Base-by-base conservation (phyloP, 1,139 yeast species). In the Spathaspora sp. region DNA sequence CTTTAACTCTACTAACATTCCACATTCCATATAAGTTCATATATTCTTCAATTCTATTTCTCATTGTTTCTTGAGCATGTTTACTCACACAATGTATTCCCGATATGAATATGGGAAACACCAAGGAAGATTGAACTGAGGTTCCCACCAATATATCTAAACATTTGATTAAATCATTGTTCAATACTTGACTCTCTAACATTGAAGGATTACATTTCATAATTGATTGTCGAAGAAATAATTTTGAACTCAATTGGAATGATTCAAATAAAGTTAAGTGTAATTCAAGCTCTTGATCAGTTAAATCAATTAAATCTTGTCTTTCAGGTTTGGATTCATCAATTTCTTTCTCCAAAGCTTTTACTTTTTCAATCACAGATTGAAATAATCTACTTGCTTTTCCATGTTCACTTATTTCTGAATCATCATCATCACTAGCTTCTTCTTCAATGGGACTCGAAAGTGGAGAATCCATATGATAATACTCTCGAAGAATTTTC, bases 101-200 rank as follows among this genome's bases (percentile, higher is more conserved):
- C 0, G 90, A 85, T 29, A 87, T 81, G 58, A 88, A 88, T 51
- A 86, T 64, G 0, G 95, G 95, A 62, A 87, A 86, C 39, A 86
- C 85, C 16, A 86, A 64, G 2, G 86, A 80, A 5, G 89, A 84
- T 57, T 86, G 91, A 31, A 86, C 86, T 1, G 81, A 76, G 0
- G 91, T 74, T 2, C 81, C 88, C 38, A 88, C 61, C 3, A 87
- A 73, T 4, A 81, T 72, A 56, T 85, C 89, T 29, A 87, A 63
- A 48, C 86, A 75, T 47, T 78, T 73, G 29, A 78, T 61, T 46
- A 86, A 67, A 51, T 83, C 83, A 45, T 74, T 72, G 34, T 79
- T 72, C 38, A 86, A 64, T 36, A 78, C 72, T 54, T 84, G 90
- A 43, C 86, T 78, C 52, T 84, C 89, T 43, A 86, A 61, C 41